Evolutionary conservation across 2,329 filamentous ascomycete genomes (phyloP).

Genomic region (Daldinia eschscholtzii): DNA sequence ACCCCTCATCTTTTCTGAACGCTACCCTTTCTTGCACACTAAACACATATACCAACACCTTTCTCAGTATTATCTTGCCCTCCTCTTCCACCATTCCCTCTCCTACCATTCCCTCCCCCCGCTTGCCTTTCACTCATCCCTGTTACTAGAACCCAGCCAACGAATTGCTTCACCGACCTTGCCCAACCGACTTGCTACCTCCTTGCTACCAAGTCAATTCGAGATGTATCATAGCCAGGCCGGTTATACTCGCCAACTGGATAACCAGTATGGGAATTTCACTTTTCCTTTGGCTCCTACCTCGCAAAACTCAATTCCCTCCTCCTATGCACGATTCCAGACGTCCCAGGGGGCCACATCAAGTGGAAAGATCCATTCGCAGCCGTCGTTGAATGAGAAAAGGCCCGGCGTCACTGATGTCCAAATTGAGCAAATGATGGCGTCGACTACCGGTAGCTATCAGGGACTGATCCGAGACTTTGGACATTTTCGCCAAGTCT

Average conservation of each 20-base stretch:
- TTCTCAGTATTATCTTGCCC: neutral
- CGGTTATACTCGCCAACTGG: neutral
- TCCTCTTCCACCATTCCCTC: neutral
- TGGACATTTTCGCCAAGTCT: neutral
- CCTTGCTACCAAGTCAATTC: neutral
- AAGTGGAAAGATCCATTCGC: neutral
- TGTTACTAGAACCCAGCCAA: neutral
- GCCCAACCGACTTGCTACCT: neutral
- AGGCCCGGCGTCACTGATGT: neutral
- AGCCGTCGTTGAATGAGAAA: neutral
- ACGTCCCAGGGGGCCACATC: neutral
- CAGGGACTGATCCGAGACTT: constrained; percentile 11
- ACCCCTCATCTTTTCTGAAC: neutral
- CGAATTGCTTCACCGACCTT: neutral
- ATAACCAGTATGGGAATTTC: neutral
- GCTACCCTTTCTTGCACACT: neutral
- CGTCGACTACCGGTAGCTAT: neutral
- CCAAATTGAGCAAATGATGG: constrained; percentile 6
- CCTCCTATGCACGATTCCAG: neutral
- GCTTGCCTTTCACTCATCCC: neutral
- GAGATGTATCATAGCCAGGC: neutral
- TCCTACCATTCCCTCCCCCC: neutral
- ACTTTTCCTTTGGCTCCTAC: neutral
- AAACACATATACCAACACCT: neutral
- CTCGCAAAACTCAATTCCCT: neutral